Evolutionary conservation across 352 stramenopile genomes (phyloP).

Genomic region (Sclerospora graminicola): DNA sequence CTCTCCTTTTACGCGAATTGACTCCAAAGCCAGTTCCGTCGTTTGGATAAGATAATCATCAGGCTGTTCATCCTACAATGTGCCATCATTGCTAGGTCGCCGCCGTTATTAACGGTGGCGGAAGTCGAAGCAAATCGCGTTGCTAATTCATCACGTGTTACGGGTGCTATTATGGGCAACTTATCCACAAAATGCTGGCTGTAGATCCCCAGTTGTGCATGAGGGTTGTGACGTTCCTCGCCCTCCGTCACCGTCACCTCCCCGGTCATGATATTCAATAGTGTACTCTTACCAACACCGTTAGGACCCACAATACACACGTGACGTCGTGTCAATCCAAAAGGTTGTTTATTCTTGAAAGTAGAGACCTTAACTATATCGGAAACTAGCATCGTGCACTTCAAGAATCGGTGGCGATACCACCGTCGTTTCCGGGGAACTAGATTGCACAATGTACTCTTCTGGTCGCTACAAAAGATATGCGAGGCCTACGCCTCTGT

Average conservation of each 20-base stretch:
- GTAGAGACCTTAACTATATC: slow-evolving; percentile 91
- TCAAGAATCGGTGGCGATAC: slow-evolving; percentile 89
- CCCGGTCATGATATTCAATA: slow-evolving; percentile 97
- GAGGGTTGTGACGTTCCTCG: slow-evolving; percentile 94
- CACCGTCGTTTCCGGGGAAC: slow-evolving; percentile 92
- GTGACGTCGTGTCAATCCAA: slow-evolving; percentile 96
- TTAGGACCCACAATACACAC: slow-evolving; percentile 98
- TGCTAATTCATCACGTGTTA: no score
- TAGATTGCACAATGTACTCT: slow-evolving; percentile 98
- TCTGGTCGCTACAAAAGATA: slow-evolving; percentile 94
- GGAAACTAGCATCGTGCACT: slow-evolving; percentile 95
- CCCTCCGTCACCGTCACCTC: slow-evolving; percentile 91
- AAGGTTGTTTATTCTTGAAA: slow-evolving; percentile 98
- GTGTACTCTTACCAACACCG: slow-evolving; percentile 94
- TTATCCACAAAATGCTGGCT: slow-evolving; percentile 94
- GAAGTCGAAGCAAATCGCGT: no score
- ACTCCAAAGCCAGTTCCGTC: no score
- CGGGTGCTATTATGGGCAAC: no score
- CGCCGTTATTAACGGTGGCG: no score
- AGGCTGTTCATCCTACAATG: no score
- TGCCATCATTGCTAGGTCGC: no score
- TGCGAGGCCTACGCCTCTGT: slow-evolving; percentile 62
- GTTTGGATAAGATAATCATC: no score
- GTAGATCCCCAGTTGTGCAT: slow-evolving; percentile 98
- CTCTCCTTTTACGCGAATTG: no score